phyloP scores from a whole-genome alignment of 345 rosid species.

The Gossypium arboreum region DNA sequence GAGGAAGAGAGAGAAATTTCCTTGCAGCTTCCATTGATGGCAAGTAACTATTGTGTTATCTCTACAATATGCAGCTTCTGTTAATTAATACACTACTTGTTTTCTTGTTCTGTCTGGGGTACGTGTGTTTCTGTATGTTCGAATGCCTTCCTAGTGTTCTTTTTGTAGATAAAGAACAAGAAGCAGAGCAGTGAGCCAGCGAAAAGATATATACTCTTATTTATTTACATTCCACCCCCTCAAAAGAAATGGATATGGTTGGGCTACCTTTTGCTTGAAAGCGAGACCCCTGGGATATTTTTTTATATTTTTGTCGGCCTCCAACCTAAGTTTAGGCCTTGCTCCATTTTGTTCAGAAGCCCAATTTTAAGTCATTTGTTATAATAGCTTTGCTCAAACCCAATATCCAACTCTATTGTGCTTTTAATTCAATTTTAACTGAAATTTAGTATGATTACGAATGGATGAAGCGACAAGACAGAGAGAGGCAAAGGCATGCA shows the following conservation, averaged over 20 bases:
- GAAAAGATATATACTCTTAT: neutral
- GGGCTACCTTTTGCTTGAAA: conserved; percentile 4
- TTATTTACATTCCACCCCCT: conserved; percentile 10
- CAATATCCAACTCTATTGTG: too few relatives aligned
- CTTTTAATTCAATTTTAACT: too few relatives aligned
- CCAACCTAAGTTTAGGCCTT: neutral
- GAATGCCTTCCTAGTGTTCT: neutral
- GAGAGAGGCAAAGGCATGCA: too few relatives aligned
- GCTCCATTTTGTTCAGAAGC: neutral
- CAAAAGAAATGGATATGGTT: conserved; percentile 16
- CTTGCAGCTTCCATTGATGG: conserved; percentile 61
- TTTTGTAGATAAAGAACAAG: neutral
- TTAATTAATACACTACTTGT: conserved; percentile 11
- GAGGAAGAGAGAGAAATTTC: conserved; percentile 59
- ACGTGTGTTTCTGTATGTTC: neutral
- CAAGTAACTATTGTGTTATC: neutral
- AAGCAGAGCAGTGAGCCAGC: neutral
- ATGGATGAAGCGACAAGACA: neutral
- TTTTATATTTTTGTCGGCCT: neutral
- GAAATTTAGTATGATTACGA: too few relatives aligned
- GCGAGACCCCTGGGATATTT: neutral
- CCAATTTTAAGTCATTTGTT: neutral
- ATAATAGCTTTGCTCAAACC: too few relatives aligned
- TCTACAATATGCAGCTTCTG: neutral
- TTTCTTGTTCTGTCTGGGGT: conserved; percentile 1